These are phyloP conservation scores for Vinca minor DNA, from an alignment of 257 asterid genomes.

Conservation along the genomic window DNA sequence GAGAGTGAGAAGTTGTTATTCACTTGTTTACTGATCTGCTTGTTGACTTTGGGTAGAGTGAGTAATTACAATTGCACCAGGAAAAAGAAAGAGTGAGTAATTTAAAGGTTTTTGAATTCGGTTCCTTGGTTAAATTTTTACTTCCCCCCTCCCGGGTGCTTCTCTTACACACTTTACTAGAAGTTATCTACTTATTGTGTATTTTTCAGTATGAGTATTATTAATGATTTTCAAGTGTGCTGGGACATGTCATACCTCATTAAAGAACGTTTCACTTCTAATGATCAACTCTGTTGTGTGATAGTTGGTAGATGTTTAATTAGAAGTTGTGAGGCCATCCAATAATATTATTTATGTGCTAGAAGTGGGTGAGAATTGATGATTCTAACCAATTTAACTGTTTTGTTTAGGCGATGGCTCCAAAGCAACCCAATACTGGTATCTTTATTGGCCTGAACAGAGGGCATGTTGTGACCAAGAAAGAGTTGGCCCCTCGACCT, in stretches of 20 bases:
- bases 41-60: too few species aligned
- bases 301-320: not conserved
- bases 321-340: not conserved
- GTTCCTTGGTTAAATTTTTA: too few species aligned
- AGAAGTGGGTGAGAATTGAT: not conserved
- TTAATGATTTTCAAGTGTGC: not conserved
- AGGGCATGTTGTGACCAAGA: conserved; percentile 80
- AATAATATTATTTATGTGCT: not conserved
- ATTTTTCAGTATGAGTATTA: not conserved
- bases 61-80: too few species aligned
- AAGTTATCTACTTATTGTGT: not conserved
- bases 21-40: not conserved
- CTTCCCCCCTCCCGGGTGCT: too few species aligned
- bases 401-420: conserved; percentile 53
- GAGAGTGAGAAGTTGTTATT: not conserved
- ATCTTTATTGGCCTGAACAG: conserved; percentile 63
- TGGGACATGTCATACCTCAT: not conserved
- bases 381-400: not conserved
- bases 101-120: too few species aligned
- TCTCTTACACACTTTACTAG: not conserved
- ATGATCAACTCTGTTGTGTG: not conserved
- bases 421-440: conserved; percentile 72
- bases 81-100: too few species aligned
- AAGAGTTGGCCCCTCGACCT: conserved; percentile 77
- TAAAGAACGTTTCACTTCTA: not conserved